Evolutionary conservation across 2,329 filamentous ascomycete genomes (phyloP), one percentile per base, ranked within the genome.

Genomic region (Chaetoscypha palmicola): DNA sequence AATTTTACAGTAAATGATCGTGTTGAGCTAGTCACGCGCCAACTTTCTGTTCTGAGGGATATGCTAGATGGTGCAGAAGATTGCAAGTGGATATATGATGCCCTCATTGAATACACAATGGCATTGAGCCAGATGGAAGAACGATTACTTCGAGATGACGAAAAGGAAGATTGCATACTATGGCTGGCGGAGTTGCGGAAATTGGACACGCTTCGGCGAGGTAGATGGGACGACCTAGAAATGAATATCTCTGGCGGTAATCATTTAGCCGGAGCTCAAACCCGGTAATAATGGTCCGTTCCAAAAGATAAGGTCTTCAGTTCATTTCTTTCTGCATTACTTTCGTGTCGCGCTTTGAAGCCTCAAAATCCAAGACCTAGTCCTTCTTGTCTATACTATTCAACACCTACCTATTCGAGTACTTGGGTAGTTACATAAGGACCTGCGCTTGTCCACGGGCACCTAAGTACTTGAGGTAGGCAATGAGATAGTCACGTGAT

Each of bases 81-180:
- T 56, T 83, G 79, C 62, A 94, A 95, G 65, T 92, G 88, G 77
- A 85, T 95, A 34, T 94, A 95, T 60, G 86, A 94, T 64, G 83
- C 83, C 4, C 69, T 97, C 39, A 72, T 97, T 19, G 79, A 87
- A 50, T 89, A 87, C 58, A 81, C 81, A 1, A 60, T 82, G 22
- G 67, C 70, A 23, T 63, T 84, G n/a, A 72, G 70, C 43, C 62
- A 64, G n/a, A 58, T 85, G 48, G 72, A 73, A 55, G 64, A 66
- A 64, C 57, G 66, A 35, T 58, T 63, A 46, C 71, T 62, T 2
- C 52, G 53, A 8, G 45, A 49, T 1, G 60, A 67, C 4, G 69
- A 76, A 50, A 64, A 65, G 47, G 46, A 54, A 41, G 50, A 59
- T 44, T 58, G 46, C 35, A 48, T 45, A 32, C 32, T 33, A 23